Base-by-base conservation (phyloP, 1,284 basidiomycete genomes). In the Thecaphora frezii region DNA sequence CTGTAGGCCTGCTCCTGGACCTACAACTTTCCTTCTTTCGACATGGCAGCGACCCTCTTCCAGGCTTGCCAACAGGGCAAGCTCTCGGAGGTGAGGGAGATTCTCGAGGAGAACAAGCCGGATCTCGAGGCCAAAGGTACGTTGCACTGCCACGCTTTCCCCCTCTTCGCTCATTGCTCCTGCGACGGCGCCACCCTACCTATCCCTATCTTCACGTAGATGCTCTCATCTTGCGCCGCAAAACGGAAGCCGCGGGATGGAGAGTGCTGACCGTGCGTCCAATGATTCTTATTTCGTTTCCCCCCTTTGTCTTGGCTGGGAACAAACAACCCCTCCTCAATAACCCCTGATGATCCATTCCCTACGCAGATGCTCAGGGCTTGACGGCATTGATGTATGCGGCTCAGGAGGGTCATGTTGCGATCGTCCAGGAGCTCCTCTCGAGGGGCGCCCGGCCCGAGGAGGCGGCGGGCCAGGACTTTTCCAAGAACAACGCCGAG, bases 381-480 rank as follows among this genome's bases (percentile, higher is more conserved):
- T 41, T 54, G 42, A 68, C 69, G 14, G 57, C 69, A 14, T 59
- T 77, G 19, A 60, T 65, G 21, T 45, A 63, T 24, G 73, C 71
- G 2, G 62, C 70, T 16, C 59, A 57, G 43, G 58, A 36, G 33
- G 71, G 67, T 38, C 58, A 76, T 46, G 50, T 60, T n/a, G 67
- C 74, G 18, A 58, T 73, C 13, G 74, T 76, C 18, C 56, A 65
- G 8, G 71, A 74, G 50, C 63, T 77, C 12, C 61, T 76, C 10
- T 55, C 58, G 22, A 54, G 65, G 22, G 70, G 62, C 7, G 58
- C 64, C 46, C 53, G 51, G 26, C 57, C 57, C n/a, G 46, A 55
- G 44, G 53, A 62, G 25, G 56, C 53, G 23, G 42, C 51, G 10
- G 36, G 58, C 33, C 54, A 62, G n/a, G 48, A 47, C 13, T 39